Conservation (phyloP, 2,329 filamentous ascomycete species). For the Sphaerulina vaccinii region DNA sequence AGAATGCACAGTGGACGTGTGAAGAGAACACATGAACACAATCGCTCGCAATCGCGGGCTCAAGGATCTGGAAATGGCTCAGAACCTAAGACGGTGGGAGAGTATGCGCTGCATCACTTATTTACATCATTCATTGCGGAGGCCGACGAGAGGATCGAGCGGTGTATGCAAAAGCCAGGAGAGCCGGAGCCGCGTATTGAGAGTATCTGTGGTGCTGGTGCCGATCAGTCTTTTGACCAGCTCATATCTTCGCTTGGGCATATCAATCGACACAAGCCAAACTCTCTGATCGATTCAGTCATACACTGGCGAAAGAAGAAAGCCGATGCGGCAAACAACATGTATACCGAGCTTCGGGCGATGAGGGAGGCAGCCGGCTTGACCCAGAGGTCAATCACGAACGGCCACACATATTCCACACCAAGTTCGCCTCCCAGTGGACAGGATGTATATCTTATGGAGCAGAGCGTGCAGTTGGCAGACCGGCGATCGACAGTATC, state of each 20-base stretch:
- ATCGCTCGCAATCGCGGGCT: conserved; percentile 65
- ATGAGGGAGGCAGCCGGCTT: conserved; percentile 26
- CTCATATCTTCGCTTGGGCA: conserved; percentile 90
- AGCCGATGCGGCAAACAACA: conserved; percentile 70
- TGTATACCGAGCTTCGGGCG: conserved; percentile 34
- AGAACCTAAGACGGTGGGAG: conserved; percentile 89
- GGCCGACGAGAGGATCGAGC: conserved; percentile 93
- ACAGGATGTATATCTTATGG: conserved; percentile 31
- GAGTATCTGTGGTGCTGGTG: conserved; percentile 82
- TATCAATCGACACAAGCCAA: conserved; percentile 90
- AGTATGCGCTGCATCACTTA: conserved; percentile 93
- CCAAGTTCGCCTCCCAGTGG: conserved; percentile 25
- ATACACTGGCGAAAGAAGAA: conserved; percentile 98
- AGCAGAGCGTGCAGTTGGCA: conserved; percentile 34
- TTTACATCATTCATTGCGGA: conserved; percentile 96
- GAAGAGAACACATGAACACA: conserved; percentile 70
- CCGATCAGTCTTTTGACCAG: conserved; percentile 88
- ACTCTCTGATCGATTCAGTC: conserved; percentile 91
- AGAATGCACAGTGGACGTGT: conserved; percentile 56
- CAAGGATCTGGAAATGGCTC: conserved; percentile 38
- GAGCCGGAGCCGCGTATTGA: conserved; percentile 84
- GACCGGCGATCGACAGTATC: conserved; percentile 91
- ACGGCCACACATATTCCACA: conserved; percentile 20
- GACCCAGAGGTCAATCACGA: conserved; percentile 27
- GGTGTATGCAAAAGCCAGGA: conserved; percentile 76